Base-by-base conservation (phyloP, 495 filamentous ascomycete species). In the Physcia stellaris region DNA sequence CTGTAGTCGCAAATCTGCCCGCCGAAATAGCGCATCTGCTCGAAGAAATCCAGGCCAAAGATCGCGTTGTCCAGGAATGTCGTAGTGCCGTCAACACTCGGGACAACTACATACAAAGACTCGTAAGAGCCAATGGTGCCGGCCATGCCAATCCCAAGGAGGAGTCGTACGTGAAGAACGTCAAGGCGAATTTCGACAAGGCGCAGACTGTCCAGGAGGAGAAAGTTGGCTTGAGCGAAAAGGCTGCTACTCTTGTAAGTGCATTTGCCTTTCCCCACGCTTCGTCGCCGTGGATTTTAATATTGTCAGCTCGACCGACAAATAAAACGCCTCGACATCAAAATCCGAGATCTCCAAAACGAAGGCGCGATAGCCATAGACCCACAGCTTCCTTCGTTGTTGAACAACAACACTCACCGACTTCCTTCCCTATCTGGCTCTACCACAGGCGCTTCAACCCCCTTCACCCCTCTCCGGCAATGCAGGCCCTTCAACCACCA, bases 11-110 rank as follows among this genome's bases (percentile, higher is more conserved):
- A 22, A 96, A 95, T 51, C 68, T 95, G 6, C 87, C 90, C 13
- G 80, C 80, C 10, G 90, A 98, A 59, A 81, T 96, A 39, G 76
- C 77, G 24, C 88, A 94, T 64, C 64, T 94, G 47, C 81, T 94
- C 57, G 90, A 95, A 52, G 90, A 98, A 60, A 85, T 96, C 22
- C 73, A 79, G 50, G 83, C 85, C 42, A 95, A 95, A 60, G 88
- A 98, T 53, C 73, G 74, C 38, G 59, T 71, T 27, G 79, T 87
- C 50, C 69, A 80, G 48, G 82, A 87, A 24, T 82, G 77, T 50
- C 65, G 80, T 28, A 66, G 66, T 29, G 68, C 70, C 16, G 86
- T 92, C 63, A 78, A 78, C 43, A 75, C 78, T 16, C 75, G 78
- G 38, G 90, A 98, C 51, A 68, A 53, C 41, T 80, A 77, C 47